A percentile compares a stretch with the other conserved stretches of the same genome.
Evolutionary conservation across 768 basidiomycete genomes (phyloP).

Genomic region (Pholiota microspora): DNA sequence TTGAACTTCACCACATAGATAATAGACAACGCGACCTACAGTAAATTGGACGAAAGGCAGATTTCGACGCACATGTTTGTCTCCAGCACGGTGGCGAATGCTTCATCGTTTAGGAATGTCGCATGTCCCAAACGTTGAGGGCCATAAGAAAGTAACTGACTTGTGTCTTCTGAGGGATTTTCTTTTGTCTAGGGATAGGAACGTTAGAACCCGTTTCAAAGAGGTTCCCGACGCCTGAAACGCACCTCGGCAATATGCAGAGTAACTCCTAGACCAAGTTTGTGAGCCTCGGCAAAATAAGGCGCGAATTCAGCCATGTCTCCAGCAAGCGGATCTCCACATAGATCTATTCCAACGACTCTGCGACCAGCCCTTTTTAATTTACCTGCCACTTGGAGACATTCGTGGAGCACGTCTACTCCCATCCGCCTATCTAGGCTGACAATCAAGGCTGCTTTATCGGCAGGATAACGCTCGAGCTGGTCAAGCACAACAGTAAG

Average conservation of each 20-base stretch:
- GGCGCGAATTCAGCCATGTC: constrained; percentile 49
- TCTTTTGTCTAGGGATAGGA: constrained; percentile 34
- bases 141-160: constrained; percentile 53
- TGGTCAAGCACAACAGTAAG: constrained; percentile 64
- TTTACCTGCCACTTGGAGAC: constrained; percentile 52
- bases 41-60: constrained; percentile 75
- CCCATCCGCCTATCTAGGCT: constrained; percentile 77
- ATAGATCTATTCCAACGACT: constrained; percentile 78
- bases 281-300: constrained; percentile 53
- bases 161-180: constrained; percentile 57
- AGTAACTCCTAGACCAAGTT: constrained; percentile 67
- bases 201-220: not conserved
- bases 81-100: constrained; percentile 50
- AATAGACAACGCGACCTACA: constrained; percentile 40
- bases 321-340: constrained; percentile 70
- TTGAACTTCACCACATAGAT: not conserved
- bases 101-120: constrained; percentile 69
- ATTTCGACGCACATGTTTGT: constrained; percentile 70
- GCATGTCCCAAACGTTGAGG: constrained; percentile 80
- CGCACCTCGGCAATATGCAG: constrained; percentile 83
- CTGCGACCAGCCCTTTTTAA: constrained; percentile 56
- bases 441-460: constrained; percentile 61
- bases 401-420: constrained; percentile 46
- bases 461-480: constrained; percentile 51
- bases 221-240: not conserved